Conservation (phyloP, 495 filamentous ascomycete species). For the Penicillium cosmopolitanum region DNA sequence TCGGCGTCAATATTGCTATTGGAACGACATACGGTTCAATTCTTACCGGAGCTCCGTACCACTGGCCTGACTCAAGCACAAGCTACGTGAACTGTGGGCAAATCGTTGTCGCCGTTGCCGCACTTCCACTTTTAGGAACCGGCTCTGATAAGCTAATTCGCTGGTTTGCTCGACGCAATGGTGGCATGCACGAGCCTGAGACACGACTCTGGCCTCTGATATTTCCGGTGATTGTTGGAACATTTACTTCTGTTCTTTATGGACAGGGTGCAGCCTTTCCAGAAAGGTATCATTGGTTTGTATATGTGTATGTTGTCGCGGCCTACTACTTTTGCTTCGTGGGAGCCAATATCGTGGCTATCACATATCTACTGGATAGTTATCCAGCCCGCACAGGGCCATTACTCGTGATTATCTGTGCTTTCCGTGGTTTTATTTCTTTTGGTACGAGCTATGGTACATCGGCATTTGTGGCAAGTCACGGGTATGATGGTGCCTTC, state of each 20-base stretch:
- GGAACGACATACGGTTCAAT: conserved; percentile 40
- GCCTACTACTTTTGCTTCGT: conserved; percentile 45
- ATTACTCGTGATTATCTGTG: conserved; percentile 43
- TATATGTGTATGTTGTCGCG: conserved; percentile 35
- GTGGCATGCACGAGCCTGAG: conserved; percentile 40
- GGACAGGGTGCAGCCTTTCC: conserved; percentile 37
- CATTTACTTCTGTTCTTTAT: conserved; percentile 34
- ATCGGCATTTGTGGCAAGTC: conserved; percentile 23
- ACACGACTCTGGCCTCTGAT: conserved; percentile 34
- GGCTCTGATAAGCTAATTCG: conserved; percentile 35
- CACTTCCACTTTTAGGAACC: conserved; percentile 38
- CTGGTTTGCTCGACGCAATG: conserved; percentile 27
- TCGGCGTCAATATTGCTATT: conserved; percentile 44
- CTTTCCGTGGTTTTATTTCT: conserved; percentile 43
- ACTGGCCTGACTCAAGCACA: conserved; percentile 33
- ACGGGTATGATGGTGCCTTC: conserved; percentile 38
- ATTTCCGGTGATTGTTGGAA: conserved; percentile 36
- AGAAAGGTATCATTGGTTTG: conserved; percentile 38
- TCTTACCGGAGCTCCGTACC: conserved; percentile 36
- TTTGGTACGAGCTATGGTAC: conserved; percentile 39
- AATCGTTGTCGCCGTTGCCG: conserved; percentile 33
- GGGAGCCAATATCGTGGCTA: conserved; percentile 42
- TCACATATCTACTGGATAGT: conserved; percentile 43
- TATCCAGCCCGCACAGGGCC: conserved; percentile 41
- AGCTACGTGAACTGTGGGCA: conserved; percentile 41